Percentiles rank a stretch among this genome's conserved stretches.
Evolutionary conservation across 768 basidiomycete genomes (phyloP).

Genomic region (Termitomyces sp.): DNA sequence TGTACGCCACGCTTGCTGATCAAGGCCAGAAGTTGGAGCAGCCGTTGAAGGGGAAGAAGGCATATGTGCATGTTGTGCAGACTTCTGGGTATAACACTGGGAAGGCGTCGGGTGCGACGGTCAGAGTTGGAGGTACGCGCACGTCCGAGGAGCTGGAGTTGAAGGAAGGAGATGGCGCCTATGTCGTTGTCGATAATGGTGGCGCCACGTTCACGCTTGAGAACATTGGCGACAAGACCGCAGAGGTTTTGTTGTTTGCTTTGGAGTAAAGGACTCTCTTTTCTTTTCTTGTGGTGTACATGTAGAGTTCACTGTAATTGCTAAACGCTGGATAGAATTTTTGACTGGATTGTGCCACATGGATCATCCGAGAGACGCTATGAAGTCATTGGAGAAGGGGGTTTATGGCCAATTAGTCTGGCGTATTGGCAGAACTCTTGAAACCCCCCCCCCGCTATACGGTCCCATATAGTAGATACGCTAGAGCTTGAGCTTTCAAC

Average conservation of each 20-base stretch:
- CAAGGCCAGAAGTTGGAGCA: constrained; percentile 51
- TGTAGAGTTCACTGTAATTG: not conserved
- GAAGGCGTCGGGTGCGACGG: constrained; percentile 48
- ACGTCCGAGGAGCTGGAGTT: constrained; percentile 43
- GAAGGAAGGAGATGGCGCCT: constrained; percentile 87
- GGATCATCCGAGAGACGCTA: too few relatives aligned
- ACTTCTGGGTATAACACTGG: constrained; percentile 74
- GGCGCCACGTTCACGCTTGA: constrained; percentile 41
- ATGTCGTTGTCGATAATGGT: constrained; percentile 49
- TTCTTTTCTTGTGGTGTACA: not conserved
- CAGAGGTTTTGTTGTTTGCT: constrained; percentile 82
- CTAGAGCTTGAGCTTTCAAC: too few relatives aligned
- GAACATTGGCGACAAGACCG: constrained; percentile 62
- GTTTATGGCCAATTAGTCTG: too few relatives aligned
- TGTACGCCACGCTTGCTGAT: constrained; percentile 76
- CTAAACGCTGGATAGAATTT: not conserved
- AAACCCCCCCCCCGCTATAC: too few relatives aligned
- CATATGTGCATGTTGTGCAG: constrained; percentile 85
- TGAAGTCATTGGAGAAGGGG: too few relatives aligned
- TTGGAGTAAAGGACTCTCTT: constrained; percentile 37
- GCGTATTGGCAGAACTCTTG: too few relatives aligned
- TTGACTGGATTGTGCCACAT: not conserved
- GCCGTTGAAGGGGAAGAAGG: constrained; percentile 51
- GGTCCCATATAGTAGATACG: too few relatives aligned
- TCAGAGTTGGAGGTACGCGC: constrained; percentile 44